Evolutionary conservation across 192 early-diverging fungal species (phyloP).

Genomic region (Mortierella hygrophila): DNA sequence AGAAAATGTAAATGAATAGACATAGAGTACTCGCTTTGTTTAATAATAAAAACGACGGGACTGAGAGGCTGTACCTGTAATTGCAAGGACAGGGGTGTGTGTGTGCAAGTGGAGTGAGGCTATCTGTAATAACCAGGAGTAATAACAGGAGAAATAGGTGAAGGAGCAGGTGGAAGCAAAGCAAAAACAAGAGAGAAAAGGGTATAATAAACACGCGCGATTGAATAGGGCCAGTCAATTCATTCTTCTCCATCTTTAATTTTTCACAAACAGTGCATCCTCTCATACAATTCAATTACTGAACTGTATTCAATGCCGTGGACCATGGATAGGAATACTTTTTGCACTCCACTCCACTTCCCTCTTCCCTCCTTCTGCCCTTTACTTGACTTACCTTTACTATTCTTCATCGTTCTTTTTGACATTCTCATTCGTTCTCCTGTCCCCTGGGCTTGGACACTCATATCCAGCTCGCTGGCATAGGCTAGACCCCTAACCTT

Average conservation of each 20-base stretch:
- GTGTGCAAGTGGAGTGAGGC: not conserved
- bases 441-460: not conserved
- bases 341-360: not conserved
- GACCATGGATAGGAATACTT: not conserved
- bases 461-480: not conserved
- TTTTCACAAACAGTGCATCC: not conserved
- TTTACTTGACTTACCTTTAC: not conserved
- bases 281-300: not conserved
- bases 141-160: not conserved
- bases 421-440: not conserved
- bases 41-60: not conserved
- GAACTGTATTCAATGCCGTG: not conserved
- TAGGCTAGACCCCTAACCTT: conserved; percentile 2
- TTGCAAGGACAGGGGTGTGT: no score
- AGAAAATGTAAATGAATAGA: conserved; percentile 2
- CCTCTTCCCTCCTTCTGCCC: not conserved
- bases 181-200: not conserved
- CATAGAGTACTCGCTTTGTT: not conserved
- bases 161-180: not conserved
- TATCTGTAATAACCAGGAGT: not conserved
- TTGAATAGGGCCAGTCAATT: not conserved
- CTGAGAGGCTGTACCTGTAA: no score
- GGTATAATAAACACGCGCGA: not conserved
- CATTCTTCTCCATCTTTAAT: not conserved
- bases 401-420: not conserved